Conservation (phyloP, 495 filamentous ascomycete genomes). For the Hypoxylon cercidicola region DNA sequence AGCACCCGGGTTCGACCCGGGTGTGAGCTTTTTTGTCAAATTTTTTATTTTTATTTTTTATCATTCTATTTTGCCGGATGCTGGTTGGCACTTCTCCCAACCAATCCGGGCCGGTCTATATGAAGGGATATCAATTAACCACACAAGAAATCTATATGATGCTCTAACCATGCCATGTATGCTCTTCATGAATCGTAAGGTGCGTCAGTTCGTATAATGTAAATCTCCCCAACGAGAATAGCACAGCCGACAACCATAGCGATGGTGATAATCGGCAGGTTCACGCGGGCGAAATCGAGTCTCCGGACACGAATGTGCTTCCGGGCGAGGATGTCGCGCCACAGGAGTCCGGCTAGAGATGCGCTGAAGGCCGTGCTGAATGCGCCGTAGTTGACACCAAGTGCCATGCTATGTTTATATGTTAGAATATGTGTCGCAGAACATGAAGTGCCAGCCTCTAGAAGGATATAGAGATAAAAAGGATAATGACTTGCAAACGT, state of each 20-base stretch:
- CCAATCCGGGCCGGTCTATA: no score
- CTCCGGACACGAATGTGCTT: conserved; percentile 69
- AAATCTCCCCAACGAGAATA: conserved; percentile 69
- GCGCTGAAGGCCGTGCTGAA: conserved; percentile 74
- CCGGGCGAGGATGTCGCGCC: conserved; percentile 70
- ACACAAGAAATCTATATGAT: conserved; percentile 21
- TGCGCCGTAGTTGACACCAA: conserved; percentile 75
- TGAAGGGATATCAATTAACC: conserved; percentile 20
- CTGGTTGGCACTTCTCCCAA: no score
- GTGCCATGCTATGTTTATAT: conserved; percentile 61
- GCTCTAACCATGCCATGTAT: conserved; percentile 4
- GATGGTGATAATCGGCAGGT: conserved; percentile 73
- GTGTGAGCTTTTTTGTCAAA: no score
- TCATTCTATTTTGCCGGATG: no score
- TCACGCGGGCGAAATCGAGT: conserved; percentile 70
- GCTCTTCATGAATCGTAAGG: conserved; percentile 26
- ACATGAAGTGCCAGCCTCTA: neutral
- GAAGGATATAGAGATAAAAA: neutral
- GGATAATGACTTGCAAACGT: neutral
- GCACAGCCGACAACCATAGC: conserved; percentile 70
- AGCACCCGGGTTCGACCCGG: no score
- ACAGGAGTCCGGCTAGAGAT: conserved; percentile 71
- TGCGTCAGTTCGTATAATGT: conserved; percentile 53
- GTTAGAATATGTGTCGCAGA: conserved; percentile 1
- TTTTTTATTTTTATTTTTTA: no score